Percentiles rank a stretch among this genome's conserved stretches.
phyloP scores from a whole-genome alignment of 805 yeast species.

The Cephaloascus albidus region DNA sequence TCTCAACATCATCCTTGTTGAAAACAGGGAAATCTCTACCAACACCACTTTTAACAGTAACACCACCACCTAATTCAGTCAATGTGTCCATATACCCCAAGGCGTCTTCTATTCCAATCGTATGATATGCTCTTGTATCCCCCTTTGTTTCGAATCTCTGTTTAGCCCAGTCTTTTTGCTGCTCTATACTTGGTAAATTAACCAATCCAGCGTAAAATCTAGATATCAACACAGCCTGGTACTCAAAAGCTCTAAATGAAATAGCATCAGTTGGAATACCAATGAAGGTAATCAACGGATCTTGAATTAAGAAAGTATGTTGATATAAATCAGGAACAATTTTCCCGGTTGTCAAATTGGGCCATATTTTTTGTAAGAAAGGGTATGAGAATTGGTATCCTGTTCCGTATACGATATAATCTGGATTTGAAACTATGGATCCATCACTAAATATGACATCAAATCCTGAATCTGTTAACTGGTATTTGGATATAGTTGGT shows the following conservation, averaged over 20 bases:
- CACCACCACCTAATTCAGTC: slow-evolving; percentile 15
- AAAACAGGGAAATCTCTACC: slow-evolving; percentile 2
- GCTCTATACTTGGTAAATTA: slow-evolving; percentile 15
- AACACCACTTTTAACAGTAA: slow-evolving; percentile 1
- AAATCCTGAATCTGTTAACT: slow-evolving; percentile 4
- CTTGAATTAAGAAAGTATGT: slow-evolving; percentile 21
- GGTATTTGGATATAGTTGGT: slow-evolving; percentile 15
- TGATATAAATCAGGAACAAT: slow-evolving; percentile 17
- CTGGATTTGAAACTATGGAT: slow-evolving; percentile 7
- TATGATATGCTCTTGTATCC: slow-evolving; percentile 17
- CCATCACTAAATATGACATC: slow-evolving; percentile 13
- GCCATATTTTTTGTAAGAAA: slow-evolving; percentile 9
- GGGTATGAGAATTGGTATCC: slow-evolving; percentile 15
- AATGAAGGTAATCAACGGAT: slow-evolving; percentile 21
- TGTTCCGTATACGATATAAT: slow-evolving; percentile 14
- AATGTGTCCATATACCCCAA: slow-evolving; percentile 14
- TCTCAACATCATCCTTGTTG: neutral
- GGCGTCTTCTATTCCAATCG: slow-evolving; percentile 23
- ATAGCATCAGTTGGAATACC: slow-evolving; percentile 29
- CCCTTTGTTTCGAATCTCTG: slow-evolving; percentile 17
- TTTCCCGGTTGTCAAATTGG: slow-evolving; percentile 15
- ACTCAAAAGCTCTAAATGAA: slow-evolving; percentile 29
- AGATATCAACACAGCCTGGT: slow-evolving; percentile 26
- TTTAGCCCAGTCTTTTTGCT: slow-evolving; percentile 19
- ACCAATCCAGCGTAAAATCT: slow-evolving; percentile 20